Conservation (phyloP, 2,329 filamentous ascomycete species). For the Hymenoscyphus scutula region DNA sequence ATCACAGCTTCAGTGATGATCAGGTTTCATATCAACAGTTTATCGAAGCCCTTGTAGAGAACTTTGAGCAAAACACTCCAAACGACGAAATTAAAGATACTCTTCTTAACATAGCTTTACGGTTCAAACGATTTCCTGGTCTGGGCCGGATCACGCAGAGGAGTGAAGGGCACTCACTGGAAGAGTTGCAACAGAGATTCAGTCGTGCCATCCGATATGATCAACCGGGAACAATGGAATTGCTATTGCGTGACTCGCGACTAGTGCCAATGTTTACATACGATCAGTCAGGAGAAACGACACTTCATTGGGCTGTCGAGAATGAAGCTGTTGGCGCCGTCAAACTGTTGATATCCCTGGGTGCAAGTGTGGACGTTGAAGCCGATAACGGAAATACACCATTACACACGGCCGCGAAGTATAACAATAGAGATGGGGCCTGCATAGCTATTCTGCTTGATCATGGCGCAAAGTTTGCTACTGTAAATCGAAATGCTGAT, state of each 20-base stretch:
- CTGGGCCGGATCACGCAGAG: no score
- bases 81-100: background rate
- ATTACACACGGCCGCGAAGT: background rate
- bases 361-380: background rate
- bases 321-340: background rate
- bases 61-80: background rate
- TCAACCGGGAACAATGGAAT: background rate
- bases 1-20: background rate
- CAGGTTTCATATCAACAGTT: background rate
- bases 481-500: background rate
- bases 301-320: background rate
- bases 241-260: background rate
- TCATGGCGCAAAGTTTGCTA: background rate
- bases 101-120: background rate
- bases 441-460: slow-evolving; percentile 4
- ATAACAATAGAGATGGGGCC: background rate
- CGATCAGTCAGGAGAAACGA: background rate
- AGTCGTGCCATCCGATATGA: background rate
- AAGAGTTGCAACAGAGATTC: background rate
- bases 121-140: background rate
- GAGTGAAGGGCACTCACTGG: background rate
- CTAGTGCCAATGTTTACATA: background rate
- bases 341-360: background rate
- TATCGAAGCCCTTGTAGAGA: background rate
- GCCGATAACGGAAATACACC: background rate